Base-by-base conservation (phyloP, 768 basidiomycete species). In the Lactarius deliciosus region DNA sequence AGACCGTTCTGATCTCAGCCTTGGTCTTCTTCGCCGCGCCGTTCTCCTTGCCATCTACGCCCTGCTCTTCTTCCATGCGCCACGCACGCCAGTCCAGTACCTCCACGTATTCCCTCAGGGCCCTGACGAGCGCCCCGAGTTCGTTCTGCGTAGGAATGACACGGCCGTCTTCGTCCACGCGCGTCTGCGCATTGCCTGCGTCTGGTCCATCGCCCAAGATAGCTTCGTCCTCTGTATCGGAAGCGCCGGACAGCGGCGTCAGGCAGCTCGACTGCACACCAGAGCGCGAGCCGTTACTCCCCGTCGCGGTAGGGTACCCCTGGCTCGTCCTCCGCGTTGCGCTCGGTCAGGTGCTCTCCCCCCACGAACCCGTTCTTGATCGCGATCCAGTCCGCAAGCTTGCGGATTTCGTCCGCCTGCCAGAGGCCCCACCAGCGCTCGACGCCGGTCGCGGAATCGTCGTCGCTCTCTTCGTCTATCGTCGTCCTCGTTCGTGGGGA, bases 391-490 rank as follows among this genome's bases (percentile, higher is more conserved):
- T 86, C 81, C 2, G 85, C 85, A 25, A 92, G 75, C 73, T 84
- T 87, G 60, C 75, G 73, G 65, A 93, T 86, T 65, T 92, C 89
- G 43, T 77, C 77, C 0, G 86, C 84, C 10, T 89, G 80, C 78
- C 81, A 83, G 76, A 92, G 87, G 15, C 82, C 88, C 89, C 90
- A 92, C 91, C 91, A 93, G n/a, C 77, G 78, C 61, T 86, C 83
- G 3, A 72, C 76, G 13, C 77, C 78, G 30, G 16, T 11, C 1
- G 16, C 10, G 16, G 77, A 75, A 2, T 81, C 81, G 5, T 77
- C 78, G 0, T 78, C 76, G 13, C 36, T 38, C 11, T 38, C 36
- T 13, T 73, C 74, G 6, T 74, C 72, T 38, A n/a, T 74, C 73
- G 11, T 76, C 78, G 2, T 73, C 73, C 20, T 72, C 73, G 6